Conservation (phyloP, 2,329 filamentous ascomycete genomes). For the Trichoderma sp. region DNA sequence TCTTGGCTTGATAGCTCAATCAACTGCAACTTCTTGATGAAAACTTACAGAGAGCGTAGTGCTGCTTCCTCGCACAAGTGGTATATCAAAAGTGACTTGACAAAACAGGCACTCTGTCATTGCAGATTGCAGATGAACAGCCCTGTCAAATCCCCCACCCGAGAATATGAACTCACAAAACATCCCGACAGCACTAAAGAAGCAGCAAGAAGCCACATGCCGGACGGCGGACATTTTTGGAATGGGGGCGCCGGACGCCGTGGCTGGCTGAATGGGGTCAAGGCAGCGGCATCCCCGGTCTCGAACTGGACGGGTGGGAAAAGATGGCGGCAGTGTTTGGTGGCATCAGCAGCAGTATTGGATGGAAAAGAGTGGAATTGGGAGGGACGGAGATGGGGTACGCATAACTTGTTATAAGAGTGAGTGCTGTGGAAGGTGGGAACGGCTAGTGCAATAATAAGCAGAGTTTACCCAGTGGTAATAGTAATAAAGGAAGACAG, state of each 20-base stretch:
- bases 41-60: not conserved
- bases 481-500: too few species aligned
- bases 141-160: not conserved
- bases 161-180: not conserved
- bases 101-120: not conserved
- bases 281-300: constrained; percentile 21
- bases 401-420: not conserved
- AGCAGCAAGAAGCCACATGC: constrained; percentile 9
- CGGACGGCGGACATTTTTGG: constrained; percentile 16
- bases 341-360: not conserved
- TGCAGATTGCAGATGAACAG: not conserved
- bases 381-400: not conserved
- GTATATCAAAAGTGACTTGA: not conserved
- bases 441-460: too few species aligned
- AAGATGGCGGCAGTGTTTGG: not conserved
- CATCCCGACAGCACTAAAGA: constrained; percentile 3
- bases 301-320: not conserved
- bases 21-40: not conserved
- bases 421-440: too few species aligned
- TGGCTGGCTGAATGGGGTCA: constrained; percentile 16
- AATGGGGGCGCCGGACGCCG: constrained; percentile 22
- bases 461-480: too few species aligned
- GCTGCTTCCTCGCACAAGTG: not conserved
- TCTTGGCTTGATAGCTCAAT: too few species aligned
- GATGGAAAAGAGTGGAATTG: too few species aligned